Conservation (phyloP, 176 grass and related monocot genomes). For the Carex cristatella region DNA sequence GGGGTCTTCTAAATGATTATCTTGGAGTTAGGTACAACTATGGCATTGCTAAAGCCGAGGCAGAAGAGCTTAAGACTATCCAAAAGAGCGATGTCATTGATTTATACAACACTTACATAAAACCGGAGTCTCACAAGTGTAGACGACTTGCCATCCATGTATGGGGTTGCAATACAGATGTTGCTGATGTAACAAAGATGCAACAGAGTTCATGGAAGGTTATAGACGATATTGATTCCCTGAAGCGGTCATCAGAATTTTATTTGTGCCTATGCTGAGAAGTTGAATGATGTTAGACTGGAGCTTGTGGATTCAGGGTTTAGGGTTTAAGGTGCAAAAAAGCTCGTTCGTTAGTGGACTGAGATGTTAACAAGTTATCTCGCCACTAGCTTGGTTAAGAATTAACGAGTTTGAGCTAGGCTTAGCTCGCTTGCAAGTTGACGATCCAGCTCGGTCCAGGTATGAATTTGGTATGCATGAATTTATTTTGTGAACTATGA, state of each 20-base stretch:
- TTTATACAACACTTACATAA: conserved; percentile 81
- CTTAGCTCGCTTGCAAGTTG: no score
- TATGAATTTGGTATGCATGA: no score
- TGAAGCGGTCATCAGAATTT: conserved; percentile 63
- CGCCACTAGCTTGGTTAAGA: no score
- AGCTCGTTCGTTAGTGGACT: no score
- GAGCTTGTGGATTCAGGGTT: neutral
- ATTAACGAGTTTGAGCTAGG: no score
- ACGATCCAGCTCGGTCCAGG: no score
- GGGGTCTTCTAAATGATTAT: neutral
- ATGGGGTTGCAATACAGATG: conserved; percentile 69
- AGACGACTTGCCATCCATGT: conserved; percentile 69
- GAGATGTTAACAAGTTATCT: no score
- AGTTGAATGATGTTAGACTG: neutral
- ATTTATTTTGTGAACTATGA: no score
- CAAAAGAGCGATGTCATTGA: conserved; percentile 68
- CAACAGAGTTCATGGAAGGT: conserved; percentile 52
- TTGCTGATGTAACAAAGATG: conserved; percentile 41
- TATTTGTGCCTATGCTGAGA: conserved; percentile 51
- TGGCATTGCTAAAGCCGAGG: conserved; percentile 68
- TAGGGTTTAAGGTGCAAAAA: no score
- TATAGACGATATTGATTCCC: conserved; percentile 54
- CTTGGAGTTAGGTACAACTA: conserved; percentile 53
- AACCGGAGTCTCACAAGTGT: conserved; percentile 40
- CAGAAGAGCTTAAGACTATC: conserved; percentile 77